These are phyloP conservation scores for Stagonosporopsis vannaccii DNA, from an alignment of 2,329 filamentous ascomycete species.

Conservation along the genomic window DNA sequence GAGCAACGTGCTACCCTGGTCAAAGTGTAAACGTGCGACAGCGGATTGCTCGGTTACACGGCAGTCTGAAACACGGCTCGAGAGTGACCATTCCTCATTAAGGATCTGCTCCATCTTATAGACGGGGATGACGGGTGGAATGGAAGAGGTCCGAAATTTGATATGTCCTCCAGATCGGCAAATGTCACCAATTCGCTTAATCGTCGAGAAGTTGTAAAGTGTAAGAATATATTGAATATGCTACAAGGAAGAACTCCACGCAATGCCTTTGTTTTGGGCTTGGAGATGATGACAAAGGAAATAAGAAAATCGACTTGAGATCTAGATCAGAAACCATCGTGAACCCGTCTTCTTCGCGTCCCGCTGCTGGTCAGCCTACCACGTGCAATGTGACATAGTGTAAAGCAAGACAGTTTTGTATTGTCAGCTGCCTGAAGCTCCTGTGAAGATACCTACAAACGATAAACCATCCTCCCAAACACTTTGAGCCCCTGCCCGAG, in stretches of 20 bases:
- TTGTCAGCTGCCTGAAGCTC: conserved; percentile 19
- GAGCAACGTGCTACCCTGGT: not conserved
- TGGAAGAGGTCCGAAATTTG: not conserved
- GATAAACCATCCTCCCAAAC: conserved; percentile 22
- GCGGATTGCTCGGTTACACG: conserved; percentile 1
- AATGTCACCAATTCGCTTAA: not conserved
- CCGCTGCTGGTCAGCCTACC: conserved; percentile 8
- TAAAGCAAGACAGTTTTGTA: conserved; percentile 17
- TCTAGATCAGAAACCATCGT: conserved; percentile 14
- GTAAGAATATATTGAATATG: conserved; percentile 4
- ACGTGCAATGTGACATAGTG: conserved; percentile 7
- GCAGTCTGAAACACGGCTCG: conserved; percentile 10
- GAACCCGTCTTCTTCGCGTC: conserved; percentile 5
- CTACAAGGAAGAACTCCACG: conserved; percentile 13
- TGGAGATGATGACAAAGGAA: conserved; percentile 12
- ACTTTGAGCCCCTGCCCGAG: conserved; percentile 29
- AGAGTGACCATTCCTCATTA: not conserved
- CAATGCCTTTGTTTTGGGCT: conserved; percentile 9
- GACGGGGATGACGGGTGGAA: not conserved
- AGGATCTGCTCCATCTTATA: not conserved
- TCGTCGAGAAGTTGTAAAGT: not conserved
- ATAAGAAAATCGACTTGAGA: conserved; percentile 12
- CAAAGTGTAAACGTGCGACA: conserved; percentile 7
- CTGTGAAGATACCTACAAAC: conserved; percentile 26
- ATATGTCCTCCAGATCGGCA: not conserved